phyloP scores from a whole-genome alignment of 192 early-diverging fungal species.

The Coemansia sp. region DNA sequence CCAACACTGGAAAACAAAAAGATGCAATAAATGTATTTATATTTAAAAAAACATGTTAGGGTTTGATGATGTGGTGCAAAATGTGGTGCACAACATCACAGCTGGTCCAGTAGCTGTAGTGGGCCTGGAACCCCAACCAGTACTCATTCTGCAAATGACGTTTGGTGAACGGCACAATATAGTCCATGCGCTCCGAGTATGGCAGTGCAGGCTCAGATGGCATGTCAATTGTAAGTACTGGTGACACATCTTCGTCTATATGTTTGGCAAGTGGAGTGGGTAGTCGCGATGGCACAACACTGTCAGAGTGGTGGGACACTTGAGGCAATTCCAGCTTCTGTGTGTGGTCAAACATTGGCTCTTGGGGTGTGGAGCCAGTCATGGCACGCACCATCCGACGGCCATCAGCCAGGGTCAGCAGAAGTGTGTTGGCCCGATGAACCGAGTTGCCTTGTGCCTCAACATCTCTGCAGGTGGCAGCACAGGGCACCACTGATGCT shows the following conservation, averaged over 20 bases:
- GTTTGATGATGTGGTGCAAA: constrained; percentile 31
- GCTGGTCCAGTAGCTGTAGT: constrained; percentile 53
- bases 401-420: constrained; percentile 17
- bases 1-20: constrained; percentile 32
- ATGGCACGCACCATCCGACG: constrained; percentile 12
- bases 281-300: not conserved
- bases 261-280: not conserved
- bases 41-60: too few relatives aligned
- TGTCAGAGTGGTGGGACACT: not conserved
- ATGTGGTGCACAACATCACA: constrained; percentile 47
- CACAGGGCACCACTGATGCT: too few relatives aligned
- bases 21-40: constrained; percentile 1
- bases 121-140: constrained; percentile 50
- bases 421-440: constrained; percentile 15
- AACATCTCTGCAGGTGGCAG: too few relatives aligned
- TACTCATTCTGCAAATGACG: constrained; percentile 50
- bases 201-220: constrained; percentile 15
- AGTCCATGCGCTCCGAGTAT: constrained; percentile 52
- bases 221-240: not conserved
- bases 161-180: constrained; percentile 47
- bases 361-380: not conserved
- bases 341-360: not conserved
- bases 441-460: not conserved
- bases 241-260: not conserved
- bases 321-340: not conserved